Evolutionary conservation across 139 green algal genomes (phyloP).

Genomic region (Haematococcus lacustris): DNA sequence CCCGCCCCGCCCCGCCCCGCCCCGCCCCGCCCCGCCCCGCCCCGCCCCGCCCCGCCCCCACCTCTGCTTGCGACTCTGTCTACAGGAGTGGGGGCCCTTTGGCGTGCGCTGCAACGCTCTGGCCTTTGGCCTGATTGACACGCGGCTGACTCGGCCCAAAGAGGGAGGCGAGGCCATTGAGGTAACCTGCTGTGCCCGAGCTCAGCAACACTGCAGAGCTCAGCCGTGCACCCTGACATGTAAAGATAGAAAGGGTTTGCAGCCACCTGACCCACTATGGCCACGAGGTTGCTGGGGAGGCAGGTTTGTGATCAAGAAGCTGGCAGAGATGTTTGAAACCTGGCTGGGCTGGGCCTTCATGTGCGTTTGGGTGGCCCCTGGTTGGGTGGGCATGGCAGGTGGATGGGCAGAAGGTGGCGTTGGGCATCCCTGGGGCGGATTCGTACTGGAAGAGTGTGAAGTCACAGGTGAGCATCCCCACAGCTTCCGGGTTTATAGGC

Average conservation of each 20-base stretch:
- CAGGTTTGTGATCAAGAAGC: background rate
- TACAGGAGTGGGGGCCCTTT: conserved; percentile 77
- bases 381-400: conserved; percentile 1
- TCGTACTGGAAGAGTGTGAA: conserved; percentile 12
- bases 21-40: too few relatives aligned
- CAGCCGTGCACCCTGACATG: too few relatives aligned
- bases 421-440: conserved; percentile 66
- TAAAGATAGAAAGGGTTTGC: background rate
- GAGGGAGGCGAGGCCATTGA: conserved; percentile 43
- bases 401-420: conserved; percentile 46
- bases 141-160: conserved; percentile 61
- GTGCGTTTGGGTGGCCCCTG: background rate
- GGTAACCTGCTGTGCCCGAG: conserved; percentile 10
- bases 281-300: background rate
- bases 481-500: background rate
- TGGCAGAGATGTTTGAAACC: background rate
- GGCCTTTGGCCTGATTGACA: conserved; percentile 71
- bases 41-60: too few relatives aligned
- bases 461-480: background rate
- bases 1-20: too few relatives aligned
- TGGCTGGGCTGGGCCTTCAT: background rate
- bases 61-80: too few relatives aligned
- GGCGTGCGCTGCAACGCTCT: conserved; percentile 78
- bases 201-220: too few relatives aligned
- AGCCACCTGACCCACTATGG: background rate